Evolutionary conservation across 2,329 filamentous ascomycete genomes (phyloP).

Genomic region (Achaetomium macrosporum): DNA sequence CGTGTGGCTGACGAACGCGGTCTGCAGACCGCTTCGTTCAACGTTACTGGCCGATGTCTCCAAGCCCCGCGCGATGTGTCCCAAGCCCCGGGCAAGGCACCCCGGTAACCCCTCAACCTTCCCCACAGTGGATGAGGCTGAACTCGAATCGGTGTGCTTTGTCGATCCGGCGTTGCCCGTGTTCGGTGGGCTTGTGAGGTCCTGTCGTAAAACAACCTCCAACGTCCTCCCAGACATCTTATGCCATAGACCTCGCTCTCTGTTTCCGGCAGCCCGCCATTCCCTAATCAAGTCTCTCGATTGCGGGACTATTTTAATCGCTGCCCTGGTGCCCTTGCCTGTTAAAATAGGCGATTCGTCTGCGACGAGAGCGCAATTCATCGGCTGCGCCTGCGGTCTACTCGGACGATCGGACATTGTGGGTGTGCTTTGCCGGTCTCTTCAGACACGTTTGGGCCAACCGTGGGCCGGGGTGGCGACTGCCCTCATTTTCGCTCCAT

Average conservation of each 20-base stretch:
- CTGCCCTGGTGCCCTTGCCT: background rate
- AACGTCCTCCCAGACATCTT: conserved; percentile 4
- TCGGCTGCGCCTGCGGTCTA: no score
- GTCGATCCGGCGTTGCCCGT: conserved; percentile 11
- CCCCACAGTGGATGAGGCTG: conserved; percentile 28
- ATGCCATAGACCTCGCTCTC: conserved; percentile 7
- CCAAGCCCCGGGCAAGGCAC: conserved; percentile 12
- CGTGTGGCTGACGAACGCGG: conserved; percentile 18
- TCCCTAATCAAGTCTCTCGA: conserved; percentile 4
- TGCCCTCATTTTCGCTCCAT: background rate
- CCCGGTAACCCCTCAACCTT: conserved; percentile 18
- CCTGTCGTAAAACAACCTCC: conserved; percentile 7
- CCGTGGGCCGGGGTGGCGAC: background rate
- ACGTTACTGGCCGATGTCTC: conserved; percentile 4
- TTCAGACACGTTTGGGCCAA: background rate
- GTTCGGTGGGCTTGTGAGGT: conserved; percentile 5
- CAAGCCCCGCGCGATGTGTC: conserved; percentile 7
- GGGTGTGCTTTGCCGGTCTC: background rate
- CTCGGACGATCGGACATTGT: background rate
- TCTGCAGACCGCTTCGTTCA: conserved; percentile 6
- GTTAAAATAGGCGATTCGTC: background rate
- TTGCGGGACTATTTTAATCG: background rate
- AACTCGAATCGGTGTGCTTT: conserved; percentile 23
- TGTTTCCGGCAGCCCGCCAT: background rate
- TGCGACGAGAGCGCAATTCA: no score